Evolutionary conservation across 2,329 filamentous ascomycete genomes (phyloP).

Genomic region (Colletotrichum liaoningense): DNA sequence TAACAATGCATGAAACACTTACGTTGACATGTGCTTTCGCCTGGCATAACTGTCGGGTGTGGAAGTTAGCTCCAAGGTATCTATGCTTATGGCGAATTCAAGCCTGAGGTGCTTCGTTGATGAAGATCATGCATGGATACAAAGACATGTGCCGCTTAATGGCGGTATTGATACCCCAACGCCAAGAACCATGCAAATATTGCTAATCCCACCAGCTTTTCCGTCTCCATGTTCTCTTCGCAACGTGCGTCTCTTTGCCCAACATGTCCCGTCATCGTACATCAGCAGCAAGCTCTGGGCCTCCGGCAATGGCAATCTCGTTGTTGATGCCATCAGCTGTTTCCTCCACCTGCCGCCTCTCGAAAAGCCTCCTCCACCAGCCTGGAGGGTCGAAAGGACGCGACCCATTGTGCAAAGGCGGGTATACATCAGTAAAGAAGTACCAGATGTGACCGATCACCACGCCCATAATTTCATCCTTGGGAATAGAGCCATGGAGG

Average conservation of each 20-base stretch:
- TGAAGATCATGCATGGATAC: background rate
- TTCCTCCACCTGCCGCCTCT: slow-evolving; percentile 61
- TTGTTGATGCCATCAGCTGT: slow-evolving; percentile 68
- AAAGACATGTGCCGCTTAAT: background rate
- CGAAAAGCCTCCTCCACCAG: slow-evolving; percentile 92
- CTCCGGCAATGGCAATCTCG: slow-evolving; percentile 71
- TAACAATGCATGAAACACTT: background rate
- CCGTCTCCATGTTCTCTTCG: background rate
- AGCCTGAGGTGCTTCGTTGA: background rate
- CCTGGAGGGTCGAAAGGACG: slow-evolving; percentile 88
- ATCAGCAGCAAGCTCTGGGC: slow-evolving; percentile 36
- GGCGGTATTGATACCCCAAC: slow-evolving; percentile 2
- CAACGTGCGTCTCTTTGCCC: no score
- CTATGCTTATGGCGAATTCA: background rate
- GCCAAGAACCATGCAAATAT: slow-evolving; percentile 18
- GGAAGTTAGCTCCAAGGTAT: background rate
- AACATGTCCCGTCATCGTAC: slow-evolving; percentile 19
- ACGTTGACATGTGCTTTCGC: background rate
- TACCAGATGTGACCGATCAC: slow-evolving; percentile 97
- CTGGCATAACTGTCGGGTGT: background rate
- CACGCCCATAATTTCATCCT: slow-evolving; percentile 96
- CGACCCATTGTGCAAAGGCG: slow-evolving; percentile 85
- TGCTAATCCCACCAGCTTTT: background rate
- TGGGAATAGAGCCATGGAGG: slow-evolving; percentile 89
- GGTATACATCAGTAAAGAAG: slow-evolving; percentile 97